phyloP scores from a whole-genome alignment of 23 red algal genomes.

The Agarophyton chilense region DNA sequence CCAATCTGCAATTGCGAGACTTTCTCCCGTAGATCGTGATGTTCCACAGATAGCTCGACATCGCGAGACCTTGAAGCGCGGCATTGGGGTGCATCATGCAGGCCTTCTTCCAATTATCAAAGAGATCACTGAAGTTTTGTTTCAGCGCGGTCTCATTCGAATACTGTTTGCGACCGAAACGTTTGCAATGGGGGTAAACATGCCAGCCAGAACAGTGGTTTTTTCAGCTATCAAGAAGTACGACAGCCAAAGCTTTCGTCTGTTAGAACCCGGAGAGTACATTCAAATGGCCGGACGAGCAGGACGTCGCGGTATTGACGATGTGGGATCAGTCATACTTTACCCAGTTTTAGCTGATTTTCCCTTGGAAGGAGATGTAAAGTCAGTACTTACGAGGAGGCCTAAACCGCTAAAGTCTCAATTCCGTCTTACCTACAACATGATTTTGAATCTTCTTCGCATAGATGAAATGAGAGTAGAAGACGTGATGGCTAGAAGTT shows the following conservation, averaged over 20 bases:
- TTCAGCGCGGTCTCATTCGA: slow-evolving; percentile 81
- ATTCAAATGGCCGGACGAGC: slow-evolving; percentile 98
- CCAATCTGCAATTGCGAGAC: slow-evolving; percentile 63
- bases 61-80: slow-evolving; percentile 86
- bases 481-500: slow-evolving; percentile 95
- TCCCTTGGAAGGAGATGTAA: slow-evolving; percentile 79
- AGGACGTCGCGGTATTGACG: slow-evolving; percentile 95
- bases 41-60: slow-evolving; percentile 79
- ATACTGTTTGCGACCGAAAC: slow-evolving; percentile 98
- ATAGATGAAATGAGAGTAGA: slow-evolving; percentile 94
- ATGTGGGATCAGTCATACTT: slow-evolving; percentile 83
- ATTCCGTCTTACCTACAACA: slow-evolving; percentile 99
- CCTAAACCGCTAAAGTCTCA: slow-evolving; percentile 74
- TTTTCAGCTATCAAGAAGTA: slow-evolving; percentile 88
- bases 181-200: slow-evolving; percentile 99
- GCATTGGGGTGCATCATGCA: slow-evolving; percentile 92
- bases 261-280: slow-evolving; percentile 89
- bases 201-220: slow-evolving; percentile 94
- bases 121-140: slow-evolving; percentile 94
- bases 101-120: slow-evolving; percentile 82
- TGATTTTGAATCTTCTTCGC: slow-evolving; percentile 96
- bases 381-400: slow-evolving; percentile 76
- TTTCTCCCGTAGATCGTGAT: slow-evolving; percentile 56
- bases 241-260: slow-evolving; percentile 77
- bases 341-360: slow-evolving; percentile 73